These are phyloP conservation scores for Fusarium sp. DNA, from an alignment of 2,329 filamentous ascomycete species.

Conservation along the genomic window DNA sequence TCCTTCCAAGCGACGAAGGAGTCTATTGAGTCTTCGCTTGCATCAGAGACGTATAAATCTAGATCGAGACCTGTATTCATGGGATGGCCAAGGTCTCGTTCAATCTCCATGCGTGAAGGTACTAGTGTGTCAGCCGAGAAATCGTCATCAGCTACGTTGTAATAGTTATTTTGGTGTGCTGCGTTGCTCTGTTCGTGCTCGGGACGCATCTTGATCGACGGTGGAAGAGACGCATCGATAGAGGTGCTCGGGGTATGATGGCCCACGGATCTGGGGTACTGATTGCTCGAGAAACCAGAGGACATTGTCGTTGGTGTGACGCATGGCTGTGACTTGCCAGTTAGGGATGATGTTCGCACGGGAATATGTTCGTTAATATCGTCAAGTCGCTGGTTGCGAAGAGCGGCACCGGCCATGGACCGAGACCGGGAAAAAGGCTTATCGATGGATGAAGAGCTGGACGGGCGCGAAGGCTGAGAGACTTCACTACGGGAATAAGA, in stretches of 20 bases:
- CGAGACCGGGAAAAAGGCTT: slow-evolving; percentile 41
- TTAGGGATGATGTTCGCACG: slow-evolving; percentile 53
- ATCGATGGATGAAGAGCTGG: slow-evolving; percentile 46
- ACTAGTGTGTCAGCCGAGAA: slow-evolving; percentile 35
- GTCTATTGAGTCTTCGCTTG: slow-evolving; percentile 51
- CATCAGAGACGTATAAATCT: slow-evolving; percentile 39
- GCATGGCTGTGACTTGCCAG: slow-evolving; percentile 58
- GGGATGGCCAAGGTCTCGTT: slow-evolving; percentile 20
- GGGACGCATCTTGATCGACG: slow-evolving; percentile 46
- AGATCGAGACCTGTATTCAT: neutral
- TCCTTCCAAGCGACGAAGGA: slow-evolving; percentile 45
- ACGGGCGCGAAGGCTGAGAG: slow-evolving; percentile 40
- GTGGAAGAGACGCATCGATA: slow-evolving; percentile 53
- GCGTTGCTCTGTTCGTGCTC: slow-evolving; percentile 26
- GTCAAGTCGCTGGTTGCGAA: slow-evolving; percentile 44
- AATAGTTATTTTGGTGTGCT: slow-evolving; percentile 13
- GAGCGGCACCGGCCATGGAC: slow-evolving; percentile 39
- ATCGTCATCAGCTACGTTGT: slow-evolving; percentile 38
- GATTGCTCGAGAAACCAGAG: slow-evolving; percentile 58
- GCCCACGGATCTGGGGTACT: slow-evolving; percentile 57
- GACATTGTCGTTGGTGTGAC: slow-evolving; percentile 49
- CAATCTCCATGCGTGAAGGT: slow-evolving; percentile 19
- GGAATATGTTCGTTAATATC: slow-evolving; percentile 57
- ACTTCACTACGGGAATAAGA: slow-evolving; percentile 32
- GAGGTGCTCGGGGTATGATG: slow-evolving; percentile 64